Evolutionary conservation across 2,329 filamentous ascomycete genomes (phyloP), one percentile per base, ranked within the genome.

Genomic region (Zelopaecilomyces penicillatus): DNA sequence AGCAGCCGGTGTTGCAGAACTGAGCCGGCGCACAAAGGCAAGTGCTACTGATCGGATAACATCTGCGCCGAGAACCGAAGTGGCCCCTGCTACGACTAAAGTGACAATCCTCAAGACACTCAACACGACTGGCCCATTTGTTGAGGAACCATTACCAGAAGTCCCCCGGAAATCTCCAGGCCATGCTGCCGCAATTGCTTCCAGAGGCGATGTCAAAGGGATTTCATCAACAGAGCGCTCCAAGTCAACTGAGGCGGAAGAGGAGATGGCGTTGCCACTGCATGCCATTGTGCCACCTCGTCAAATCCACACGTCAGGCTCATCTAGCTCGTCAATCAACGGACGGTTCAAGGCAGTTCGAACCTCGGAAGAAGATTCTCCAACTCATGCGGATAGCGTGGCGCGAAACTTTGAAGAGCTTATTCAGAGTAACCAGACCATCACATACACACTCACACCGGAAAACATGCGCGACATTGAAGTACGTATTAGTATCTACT

Each of bases 401-500:
- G 76, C 78, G 7, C 78, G 76, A 39, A 80, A 85, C 54, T 83
- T 93, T 56, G 87, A 93, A 57, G 76, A 89, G 54, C 71, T 91
- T 41, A 90, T 93, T 50, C 80, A 86, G 45, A 89, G 86, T 61
- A 83, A 88, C 54, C 80, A 89, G 58, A 91, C 87, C 1, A 82
- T 91, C 37, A 86, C 87, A 54, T 91, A 85, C 60, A 91, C 87
- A 2, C 70, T 91, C 29, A 93, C 87, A 0, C 86, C 87, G 0
- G 81, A 85, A 57, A 86, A 75, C 53, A 87, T 91, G 76, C 82
- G 85, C 49, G 77, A 86, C 52, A 81, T 86, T 54, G 81, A 87
- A 62, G 83, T 86, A 67, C 67, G 77, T 70, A 30, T 5, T 29
- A 6, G 4, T 6, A 4, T 6, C 27, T 30, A 19, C 1, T 9